Evolutionary conservation across 306 rosid genomes (phyloP), one percentile per base, ranked within the genome.

Genomic region (Corylus heterophylla): DNA sequence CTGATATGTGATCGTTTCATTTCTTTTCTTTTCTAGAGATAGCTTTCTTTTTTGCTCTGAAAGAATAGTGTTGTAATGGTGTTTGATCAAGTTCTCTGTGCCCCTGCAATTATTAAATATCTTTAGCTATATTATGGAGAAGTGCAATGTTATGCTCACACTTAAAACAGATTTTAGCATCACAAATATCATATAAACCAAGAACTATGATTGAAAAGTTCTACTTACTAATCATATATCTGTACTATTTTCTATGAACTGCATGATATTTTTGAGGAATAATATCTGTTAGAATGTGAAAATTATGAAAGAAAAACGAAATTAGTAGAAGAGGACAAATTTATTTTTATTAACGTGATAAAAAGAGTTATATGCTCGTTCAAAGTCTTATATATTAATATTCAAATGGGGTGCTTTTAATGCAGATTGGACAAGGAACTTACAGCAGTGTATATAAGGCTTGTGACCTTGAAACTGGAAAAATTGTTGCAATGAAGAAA

Each of bases 361-460:
- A 56, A 25, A 17, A 12, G 12, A 42, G 72, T 39, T 67, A 67
- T 39, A 67, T 18, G 50, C 8, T 68, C 72, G 13, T 47, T 71
- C 20, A 48, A 27, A 69, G 25, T 55, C 51, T 45, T 37, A 22
- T 42, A 55, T 72, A 58, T 49, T 69, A 71, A 61, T 29, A 51
- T 70, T 67, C 58, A 37, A 48, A 47, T 79, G 82, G 80, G 50
- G 17, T 59, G n/a, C 1, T 49, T 18, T 73, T 10, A 73, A 18
- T 80, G 86, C 88, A 95, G 99, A 80, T 91, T 82, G 99, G 99
- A 74, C 98, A 95, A 82, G 99, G 99, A 79, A 91, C 99, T 47
- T 95, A 95, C 83, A 95, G 98, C 83, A 89, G 88, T 82, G 99
- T 95, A 39, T 89, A 90, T 74, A 95, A 79, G 85, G 98, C 99